These are phyloP conservation scores for Ogataea saltuana DNA, from an alignment of 805 yeast species.

Conservation along the genomic window DNA sequence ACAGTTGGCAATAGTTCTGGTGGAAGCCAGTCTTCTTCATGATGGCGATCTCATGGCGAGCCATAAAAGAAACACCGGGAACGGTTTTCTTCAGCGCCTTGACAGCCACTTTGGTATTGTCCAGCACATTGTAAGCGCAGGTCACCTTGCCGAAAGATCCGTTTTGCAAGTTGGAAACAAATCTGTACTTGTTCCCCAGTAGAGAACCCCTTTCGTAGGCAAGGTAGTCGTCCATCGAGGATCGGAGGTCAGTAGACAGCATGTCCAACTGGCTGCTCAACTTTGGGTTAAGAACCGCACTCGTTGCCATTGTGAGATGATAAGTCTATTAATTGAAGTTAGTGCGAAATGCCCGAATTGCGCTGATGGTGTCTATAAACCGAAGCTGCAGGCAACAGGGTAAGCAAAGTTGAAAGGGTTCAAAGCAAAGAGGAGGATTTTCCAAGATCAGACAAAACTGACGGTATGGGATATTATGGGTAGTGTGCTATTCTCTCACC, in stretches of 20 bases:
- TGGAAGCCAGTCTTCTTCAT: constrained; percentile 46
- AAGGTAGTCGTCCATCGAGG: constrained; percentile 40
- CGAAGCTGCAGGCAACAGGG: constrained; percentile 1
- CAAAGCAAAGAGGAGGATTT: background rate
- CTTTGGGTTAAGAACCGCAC: constrained; percentile 20
- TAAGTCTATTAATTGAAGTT: background rate
- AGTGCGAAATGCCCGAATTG: background rate
- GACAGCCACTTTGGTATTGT: constrained; percentile 46
- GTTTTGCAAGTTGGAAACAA: constrained; percentile 47
- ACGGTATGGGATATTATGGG: too few species aligned
- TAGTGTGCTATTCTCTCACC: background rate
- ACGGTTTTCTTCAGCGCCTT: constrained; percentile 51
- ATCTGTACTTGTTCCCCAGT: constrained; percentile 43
- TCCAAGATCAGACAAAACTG: too few species aligned
- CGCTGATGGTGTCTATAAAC: background rate
- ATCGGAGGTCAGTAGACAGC: constrained; percentile 26
- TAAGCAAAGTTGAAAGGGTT: constrained; percentile 1
- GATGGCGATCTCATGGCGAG: constrained; percentile 53
- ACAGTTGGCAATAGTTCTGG: constrained; percentile 56
- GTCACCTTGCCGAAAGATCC: constrained; percentile 67
- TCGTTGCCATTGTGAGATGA: constrained; percentile 14
- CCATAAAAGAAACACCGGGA: constrained; percentile 46
- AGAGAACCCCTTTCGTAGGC: constrained; percentile 42
- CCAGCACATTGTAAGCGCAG: constrained; percentile 44
- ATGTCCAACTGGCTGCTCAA: constrained; percentile 19